Evolutionary conservation across 2,329 filamentous ascomycete species (phyloP).

Genomic region (Pyrenophora tritici-repentis): DNA sequence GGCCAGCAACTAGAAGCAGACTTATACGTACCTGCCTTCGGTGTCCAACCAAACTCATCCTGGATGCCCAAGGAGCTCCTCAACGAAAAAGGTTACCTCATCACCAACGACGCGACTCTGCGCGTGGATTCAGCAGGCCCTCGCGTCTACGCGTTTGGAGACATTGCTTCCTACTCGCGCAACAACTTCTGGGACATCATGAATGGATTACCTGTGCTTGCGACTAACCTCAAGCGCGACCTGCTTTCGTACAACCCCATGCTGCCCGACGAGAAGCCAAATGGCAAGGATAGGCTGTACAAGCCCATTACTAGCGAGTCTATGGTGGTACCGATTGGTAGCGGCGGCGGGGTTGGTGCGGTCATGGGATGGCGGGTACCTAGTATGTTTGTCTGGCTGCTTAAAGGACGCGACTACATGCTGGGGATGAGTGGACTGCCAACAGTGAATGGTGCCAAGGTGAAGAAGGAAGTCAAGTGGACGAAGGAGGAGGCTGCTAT

Average conservation of each 20-base stretch:
- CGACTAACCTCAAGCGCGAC: constrained; percentile 55
- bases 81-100: constrained; percentile 54
- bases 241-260: constrained; percentile 40
- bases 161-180: constrained; percentile 52
- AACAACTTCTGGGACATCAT: constrained; percentile 51
- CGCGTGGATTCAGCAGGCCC: constrained; percentile 53
- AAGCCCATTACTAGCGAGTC: constrained; percentile 28
- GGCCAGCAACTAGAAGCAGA: constrained; percentile 56
- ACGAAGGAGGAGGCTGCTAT: constrained; percentile 31
- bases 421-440: constrained; percentile 22
- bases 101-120: constrained; percentile 52
- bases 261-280: constrained; percentile 25
- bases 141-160: constrained; percentile 56
- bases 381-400: constrained; percentile 45
- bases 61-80: constrained; percentile 58
- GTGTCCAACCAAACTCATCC: constrained; percentile 57
- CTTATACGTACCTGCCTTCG: constrained; percentile 59
- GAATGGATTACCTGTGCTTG: constrained; percentile 47
- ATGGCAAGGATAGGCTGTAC: constrained; percentile 34
- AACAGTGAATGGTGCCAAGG: constrained; percentile 20
- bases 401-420: constrained; percentile 52
- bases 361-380: constrained; percentile 48
- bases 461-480: constrained; percentile 36
- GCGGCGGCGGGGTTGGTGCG: constrained; percentile 41
- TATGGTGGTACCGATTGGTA: constrained; percentile 42